phyloP scores from a whole-genome alignment of 495 filamentous ascomycete genomes.

The Peziza echinospora region DNA sequence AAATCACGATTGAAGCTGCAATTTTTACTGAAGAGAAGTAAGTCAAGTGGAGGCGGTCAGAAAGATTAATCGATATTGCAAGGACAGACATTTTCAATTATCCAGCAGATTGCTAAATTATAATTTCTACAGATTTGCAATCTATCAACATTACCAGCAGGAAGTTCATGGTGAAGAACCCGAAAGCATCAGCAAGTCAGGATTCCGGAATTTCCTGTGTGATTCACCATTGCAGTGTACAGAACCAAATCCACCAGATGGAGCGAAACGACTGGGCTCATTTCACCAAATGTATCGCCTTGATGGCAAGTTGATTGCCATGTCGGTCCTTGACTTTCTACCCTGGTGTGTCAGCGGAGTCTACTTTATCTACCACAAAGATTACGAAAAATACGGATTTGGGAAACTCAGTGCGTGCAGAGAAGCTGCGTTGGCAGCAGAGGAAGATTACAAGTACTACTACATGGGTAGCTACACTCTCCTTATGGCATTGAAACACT shows the following conservation, averaged over 20 bases:
- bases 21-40: slow-evolving; percentile 76
- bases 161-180: slow-evolving; percentile 54
- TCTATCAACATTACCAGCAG: slow-evolving; percentile 76
- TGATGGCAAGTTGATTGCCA: slow-evolving; percentile 68
- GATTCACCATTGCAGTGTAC: slow-evolving; percentile 44
- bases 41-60: slow-evolving; percentile 6
- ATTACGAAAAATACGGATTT: slow-evolving; percentile 55
- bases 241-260: slow-evolving; percentile 23
- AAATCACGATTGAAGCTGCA: slow-evolving; percentile 60
- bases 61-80: too few species aligned
- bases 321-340: slow-evolving; percentile 73
- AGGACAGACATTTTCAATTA: too few species aligned
- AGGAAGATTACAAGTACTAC: slow-evolving; percentile 51
- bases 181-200: slow-evolving; percentile 38
- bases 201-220: slow-evolving; percentile 75
- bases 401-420: slow-evolving; percentile 76
- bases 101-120: too few species aligned
- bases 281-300: slow-evolving; percentile 90
- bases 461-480: slow-evolving; percentile 55
- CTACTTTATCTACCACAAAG: slow-evolving; percentile 83
- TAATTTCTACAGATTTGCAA: slow-evolving; percentile 28
- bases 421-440: slow-evolving; percentile 58
- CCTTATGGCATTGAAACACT: too few species aligned
- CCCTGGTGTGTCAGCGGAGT: slow-evolving; percentile 79
- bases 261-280: slow-evolving; percentile 49